phyloP scores from a whole-genome alignment of 208 protist species.

The Acanthamoeba royreba region DNA sequence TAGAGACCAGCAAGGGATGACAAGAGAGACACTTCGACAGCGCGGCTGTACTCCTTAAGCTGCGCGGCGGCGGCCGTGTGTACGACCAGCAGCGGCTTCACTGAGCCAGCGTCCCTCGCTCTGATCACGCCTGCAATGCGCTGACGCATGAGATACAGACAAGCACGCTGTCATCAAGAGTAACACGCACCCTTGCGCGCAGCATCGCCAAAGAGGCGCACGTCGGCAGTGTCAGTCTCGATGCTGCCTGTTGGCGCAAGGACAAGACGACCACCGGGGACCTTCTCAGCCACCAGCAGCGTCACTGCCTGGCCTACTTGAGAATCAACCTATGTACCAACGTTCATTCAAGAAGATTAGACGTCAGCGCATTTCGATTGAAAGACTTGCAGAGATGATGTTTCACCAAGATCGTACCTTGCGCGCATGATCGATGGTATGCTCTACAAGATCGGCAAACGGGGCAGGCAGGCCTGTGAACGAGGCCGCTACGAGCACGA shows the following conservation, averaged over 20 bases:
- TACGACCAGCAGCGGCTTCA: not conserved
- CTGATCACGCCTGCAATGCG: not conserved
- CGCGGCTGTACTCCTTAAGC: not conserved
- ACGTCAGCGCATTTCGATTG: not conserved
- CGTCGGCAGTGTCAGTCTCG: conserved; percentile 45
- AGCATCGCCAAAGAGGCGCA: conserved; percentile 41
- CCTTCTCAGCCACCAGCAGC: not conserved
- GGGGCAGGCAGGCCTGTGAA: not conserved
- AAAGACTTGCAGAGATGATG: not conserved
- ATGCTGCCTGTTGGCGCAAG: conserved; percentile 39
- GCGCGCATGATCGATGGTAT: not conserved
- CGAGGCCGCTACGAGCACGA: not conserved
- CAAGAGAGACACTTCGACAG: not conserved
- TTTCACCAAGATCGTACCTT: not conserved
- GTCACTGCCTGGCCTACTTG: not conserved
- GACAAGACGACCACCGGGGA: not conserved
- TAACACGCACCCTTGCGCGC: not conserved
- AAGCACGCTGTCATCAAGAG: not conserved
- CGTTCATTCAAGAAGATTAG: not conserved
- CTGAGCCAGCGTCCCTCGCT: not conserved
- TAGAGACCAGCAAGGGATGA: not conserved
- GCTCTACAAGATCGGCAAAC: not conserved
- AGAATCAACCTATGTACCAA: not conserved
- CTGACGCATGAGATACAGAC: not conserved
- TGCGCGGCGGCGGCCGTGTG: not conserved